A percentile compares a stretch with the other conserved stretches of the same genome.
Evolutionary conservation across 1,284 basidiomycete genomes (phyloP).

Genomic region (Phlebopus sp.): DNA sequence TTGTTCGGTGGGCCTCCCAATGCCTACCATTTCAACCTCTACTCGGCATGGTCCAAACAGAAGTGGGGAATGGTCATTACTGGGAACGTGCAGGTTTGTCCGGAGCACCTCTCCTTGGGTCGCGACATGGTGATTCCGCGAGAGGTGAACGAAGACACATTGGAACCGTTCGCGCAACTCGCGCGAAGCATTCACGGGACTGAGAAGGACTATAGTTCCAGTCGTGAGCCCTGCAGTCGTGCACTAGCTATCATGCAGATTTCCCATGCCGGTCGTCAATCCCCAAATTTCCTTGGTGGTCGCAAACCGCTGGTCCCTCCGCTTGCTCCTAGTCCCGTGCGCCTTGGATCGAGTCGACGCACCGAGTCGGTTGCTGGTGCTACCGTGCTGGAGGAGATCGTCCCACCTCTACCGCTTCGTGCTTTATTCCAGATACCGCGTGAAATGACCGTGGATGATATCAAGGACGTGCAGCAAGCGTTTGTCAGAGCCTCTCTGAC

Average conservation of each 20-base stretch:
- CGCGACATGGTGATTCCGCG: constrained; percentile 73
- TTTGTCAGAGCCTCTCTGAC: constrained; percentile 74
- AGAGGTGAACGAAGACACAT: constrained; percentile 37
- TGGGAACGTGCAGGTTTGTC: constrained; percentile 83
- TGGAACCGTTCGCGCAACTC: constrained; percentile 52
- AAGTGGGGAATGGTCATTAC: constrained; percentile 91
- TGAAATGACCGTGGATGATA: constrained; percentile 59
- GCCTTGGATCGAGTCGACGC: constrained; percentile 43
- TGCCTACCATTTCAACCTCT: constrained; percentile 60
- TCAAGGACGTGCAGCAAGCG: constrained; percentile 57
- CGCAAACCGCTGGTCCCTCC: constrained; percentile 58
- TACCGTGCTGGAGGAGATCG: not conserved
- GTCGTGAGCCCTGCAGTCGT: constrained; percentile 6
- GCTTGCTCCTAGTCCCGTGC: constrained; percentile 71
- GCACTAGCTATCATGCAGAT: constrained; percentile 77
- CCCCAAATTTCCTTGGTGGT: constrained; percentile 69
- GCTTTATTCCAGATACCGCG: constrained; percentile 64
- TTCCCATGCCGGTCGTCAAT: constrained; percentile 86
- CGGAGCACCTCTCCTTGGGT: constrained; percentile 73
- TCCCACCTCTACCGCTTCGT: constrained; percentile 37
- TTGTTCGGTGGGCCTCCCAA: constrained; percentile 76
- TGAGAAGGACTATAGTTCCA: not conserved
- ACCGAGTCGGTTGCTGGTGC: constrained; percentile 10
- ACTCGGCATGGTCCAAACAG: constrained; percentile 73
- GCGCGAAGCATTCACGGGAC: constrained; percentile 49